Conservation (phyloP, 140 eudicot genomes). For the Anethum foeniculum region DNA sequence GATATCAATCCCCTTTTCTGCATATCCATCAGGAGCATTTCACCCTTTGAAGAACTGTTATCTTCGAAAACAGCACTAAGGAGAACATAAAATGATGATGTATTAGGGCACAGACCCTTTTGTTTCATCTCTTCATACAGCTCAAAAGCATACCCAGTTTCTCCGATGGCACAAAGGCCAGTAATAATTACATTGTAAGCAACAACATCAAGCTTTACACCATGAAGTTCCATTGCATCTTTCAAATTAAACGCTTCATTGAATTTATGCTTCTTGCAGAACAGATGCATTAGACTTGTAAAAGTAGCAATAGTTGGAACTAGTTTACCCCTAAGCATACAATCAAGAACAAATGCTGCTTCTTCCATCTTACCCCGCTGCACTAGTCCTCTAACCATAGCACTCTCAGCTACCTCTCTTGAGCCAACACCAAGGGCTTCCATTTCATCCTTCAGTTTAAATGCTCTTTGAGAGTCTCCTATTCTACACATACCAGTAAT, state of each 20-base stretch:
- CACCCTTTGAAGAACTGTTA: constrained; percentile 38
- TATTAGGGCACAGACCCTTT: constrained; percentile 52
- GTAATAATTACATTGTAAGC: constrained; percentile 65
- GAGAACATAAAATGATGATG: constrained; percentile 46
- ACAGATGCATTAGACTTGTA: constrained; percentile 68
- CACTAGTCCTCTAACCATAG: constrained; percentile 83
- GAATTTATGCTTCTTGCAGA: constrained; percentile 51
- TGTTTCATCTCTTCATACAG: constrained; percentile 73
- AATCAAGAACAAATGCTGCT: constrained; percentile 50
- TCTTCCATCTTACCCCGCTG: constrained; percentile 63
- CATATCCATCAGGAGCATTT: constrained; percentile 50
- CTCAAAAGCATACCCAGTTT: constrained; percentile 40
- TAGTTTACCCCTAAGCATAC: constrained; percentile 46
- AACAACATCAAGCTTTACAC: constrained; percentile 58
- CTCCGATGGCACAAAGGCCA: constrained; percentile 47
- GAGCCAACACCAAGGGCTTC: constrained; percentile 44
- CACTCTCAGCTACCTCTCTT: constrained; percentile 52
- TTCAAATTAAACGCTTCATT: constrained; percentile 50
- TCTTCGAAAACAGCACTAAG: constrained; percentile 28
- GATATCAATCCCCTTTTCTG: constrained; percentile 57
- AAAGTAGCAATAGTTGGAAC: constrained; percentile 78
- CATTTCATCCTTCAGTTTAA: constrained; percentile 47
- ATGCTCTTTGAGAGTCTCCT: constrained; percentile 56
- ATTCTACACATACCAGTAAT: constrained; percentile 60
- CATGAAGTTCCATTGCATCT: constrained; percentile 48